Evolutionary conservation across 176 grass and related monocot species (phyloP).

Genomic region (Saccharum officinarum): DNA sequence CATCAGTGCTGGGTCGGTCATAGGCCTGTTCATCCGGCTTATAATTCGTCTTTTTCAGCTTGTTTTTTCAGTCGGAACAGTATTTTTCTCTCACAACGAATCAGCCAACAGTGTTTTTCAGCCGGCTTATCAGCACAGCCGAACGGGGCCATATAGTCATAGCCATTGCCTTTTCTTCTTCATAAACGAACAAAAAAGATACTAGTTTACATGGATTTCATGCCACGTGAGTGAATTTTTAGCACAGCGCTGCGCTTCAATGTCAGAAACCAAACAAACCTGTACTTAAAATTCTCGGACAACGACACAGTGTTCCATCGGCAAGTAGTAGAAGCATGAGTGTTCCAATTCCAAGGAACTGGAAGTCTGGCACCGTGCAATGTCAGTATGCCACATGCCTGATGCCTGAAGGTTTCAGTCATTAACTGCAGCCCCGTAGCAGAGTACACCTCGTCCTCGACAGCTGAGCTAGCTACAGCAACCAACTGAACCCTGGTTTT

Average conservation of each 20-base stretch:
- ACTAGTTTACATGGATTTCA: not conserved
- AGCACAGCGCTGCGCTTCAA: not conserved
- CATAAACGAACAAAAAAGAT: not conserved
- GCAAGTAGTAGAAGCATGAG: not conserved
- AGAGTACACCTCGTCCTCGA: not conserved
- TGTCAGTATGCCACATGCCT: not conserved
- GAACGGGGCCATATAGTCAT: too few species aligned
- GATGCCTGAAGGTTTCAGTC: not conserved
- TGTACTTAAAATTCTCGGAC: not conserved
- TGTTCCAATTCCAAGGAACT: too few species aligned
- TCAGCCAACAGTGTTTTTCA: too few species aligned
- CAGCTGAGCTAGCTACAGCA: not conserved
- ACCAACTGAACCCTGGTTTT: conserved; percentile 28
- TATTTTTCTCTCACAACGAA: too few species aligned
- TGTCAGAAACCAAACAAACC: not conserved
- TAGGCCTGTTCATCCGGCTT: too few species aligned
- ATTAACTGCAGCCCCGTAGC: not conserved
- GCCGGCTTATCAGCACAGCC: too few species aligned
- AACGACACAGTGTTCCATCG: not conserved
- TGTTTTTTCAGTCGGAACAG: too few species aligned
- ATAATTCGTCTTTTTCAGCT: too few species aligned
- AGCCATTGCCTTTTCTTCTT: not conserved
- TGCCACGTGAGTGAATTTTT: too few species aligned
- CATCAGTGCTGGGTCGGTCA: not conserved
- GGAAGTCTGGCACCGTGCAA: not conserved